Percentiles rank a stretch among this genome's conserved stretches.
These are phyloP conservation scores for Microbotryomycetes sp. DNA, from an alignment of 1,284 basidiomycete genomes.

Conservation along the genomic window DNA sequence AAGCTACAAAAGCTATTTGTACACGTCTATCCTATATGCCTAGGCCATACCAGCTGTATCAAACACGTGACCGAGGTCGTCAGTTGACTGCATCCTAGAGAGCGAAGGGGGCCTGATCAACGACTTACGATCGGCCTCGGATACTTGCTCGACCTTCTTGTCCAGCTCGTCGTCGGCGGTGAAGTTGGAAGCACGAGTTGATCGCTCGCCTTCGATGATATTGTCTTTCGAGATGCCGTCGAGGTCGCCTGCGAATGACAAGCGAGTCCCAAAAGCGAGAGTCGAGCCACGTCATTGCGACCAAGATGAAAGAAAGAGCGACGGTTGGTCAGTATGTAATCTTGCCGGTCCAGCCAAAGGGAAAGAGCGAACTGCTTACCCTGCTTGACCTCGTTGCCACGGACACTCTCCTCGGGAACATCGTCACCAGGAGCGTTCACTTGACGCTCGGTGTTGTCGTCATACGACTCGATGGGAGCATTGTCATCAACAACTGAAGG, in stretches of 20 bases:
- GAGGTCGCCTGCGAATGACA: conserved; percentile 4
- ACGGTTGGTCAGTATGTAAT: neutral
- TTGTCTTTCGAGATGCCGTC: conserved; percentile 21
- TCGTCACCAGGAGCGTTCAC: neutral
- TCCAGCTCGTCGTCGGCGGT: conserved; percentile 11
- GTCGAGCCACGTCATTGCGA: neutral
- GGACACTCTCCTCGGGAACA: no score
- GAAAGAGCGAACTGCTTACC: no score
- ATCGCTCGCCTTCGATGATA: conserved; percentile 20
- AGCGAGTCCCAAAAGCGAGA: neutral
- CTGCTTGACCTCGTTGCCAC: neutral
- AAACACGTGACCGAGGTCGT: no score
- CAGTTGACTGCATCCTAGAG: no score
- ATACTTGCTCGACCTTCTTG: conserved; percentile 8
- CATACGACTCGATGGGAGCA: neutral
- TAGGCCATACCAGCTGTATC: neutral
- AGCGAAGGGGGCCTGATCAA: neutral
- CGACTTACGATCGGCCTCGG: conserved; percentile 7
- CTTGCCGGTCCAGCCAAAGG: no score
- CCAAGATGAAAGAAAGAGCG: neutral
- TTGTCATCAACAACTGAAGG: neutral
- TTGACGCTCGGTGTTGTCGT: neutral
- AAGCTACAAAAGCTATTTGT: neutral
- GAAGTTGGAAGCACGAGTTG: conserved; percentile 3
- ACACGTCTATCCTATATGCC: neutral